Percentiles rank a stretch among this genome's conserved stretches.
These are phyloP conservation scores for Ophiostoma sp. DNA, from an alignment of 2,329 filamentous ascomycete genomes.

Conservation along the genomic window DNA sequence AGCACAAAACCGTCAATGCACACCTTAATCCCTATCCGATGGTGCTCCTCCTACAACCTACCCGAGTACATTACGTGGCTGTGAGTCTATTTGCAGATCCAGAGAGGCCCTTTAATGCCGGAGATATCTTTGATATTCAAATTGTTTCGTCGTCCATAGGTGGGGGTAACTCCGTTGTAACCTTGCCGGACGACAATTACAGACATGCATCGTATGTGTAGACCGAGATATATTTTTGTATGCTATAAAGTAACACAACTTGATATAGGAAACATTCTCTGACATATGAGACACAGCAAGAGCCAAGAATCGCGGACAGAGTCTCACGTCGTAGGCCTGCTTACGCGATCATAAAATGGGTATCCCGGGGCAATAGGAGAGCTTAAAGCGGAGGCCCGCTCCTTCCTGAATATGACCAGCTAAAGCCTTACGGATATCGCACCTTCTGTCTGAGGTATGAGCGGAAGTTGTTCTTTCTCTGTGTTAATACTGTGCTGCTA, in stretches of 20 bases:
- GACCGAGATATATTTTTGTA: slow-evolving; percentile 1
- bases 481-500: background rate
- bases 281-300: background rate
- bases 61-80: background rate
- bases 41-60: background rate
- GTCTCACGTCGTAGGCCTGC: background rate
- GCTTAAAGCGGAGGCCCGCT: background rate
- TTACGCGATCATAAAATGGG: background rate
- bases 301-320: slow-evolving; percentile 7
- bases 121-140: background rate
- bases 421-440: slow-evolving; percentile 3
- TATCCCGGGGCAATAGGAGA: background rate
- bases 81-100: background rate
- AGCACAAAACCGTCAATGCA: background rate
- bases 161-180: slow-evolving; percentile 14
- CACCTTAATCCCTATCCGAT: background rate
- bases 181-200: background rate
- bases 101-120: slow-evolving; percentile 1
- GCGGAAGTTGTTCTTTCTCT: background rate
- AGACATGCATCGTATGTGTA: background rate
- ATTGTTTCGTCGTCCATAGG: slow-evolving; percentile 14
- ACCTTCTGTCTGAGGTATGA: background rate
- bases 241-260: slow-evolving; percentile 6
- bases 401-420: background rate
- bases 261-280: slow-evolving; percentile 1